Evolutionary conservation across 495 filamentous ascomycete species (phyloP).

Genomic region (Gamarada debralockiae): DNA sequence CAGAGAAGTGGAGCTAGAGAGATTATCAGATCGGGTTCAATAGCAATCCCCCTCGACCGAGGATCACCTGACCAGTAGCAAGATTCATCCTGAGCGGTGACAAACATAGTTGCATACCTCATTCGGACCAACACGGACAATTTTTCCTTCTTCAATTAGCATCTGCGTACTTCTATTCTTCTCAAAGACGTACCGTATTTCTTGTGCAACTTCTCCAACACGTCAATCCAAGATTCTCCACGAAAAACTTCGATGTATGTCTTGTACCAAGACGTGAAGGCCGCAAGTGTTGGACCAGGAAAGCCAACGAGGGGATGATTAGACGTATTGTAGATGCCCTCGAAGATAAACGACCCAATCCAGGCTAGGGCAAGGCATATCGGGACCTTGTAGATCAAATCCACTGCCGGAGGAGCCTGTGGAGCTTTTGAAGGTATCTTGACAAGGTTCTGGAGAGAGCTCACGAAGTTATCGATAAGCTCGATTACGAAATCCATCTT

Average conservation of each 20-base stretch:
- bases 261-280: conserved; percentile 1
- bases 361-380: background rate
- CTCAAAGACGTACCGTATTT: conserved; percentile 5
- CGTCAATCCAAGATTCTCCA: conserved; percentile 1
- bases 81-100: background rate
- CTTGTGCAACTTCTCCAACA: conserved; percentile 2
- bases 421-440: background rate
- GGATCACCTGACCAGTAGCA: background rate
- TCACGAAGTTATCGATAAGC: background rate
- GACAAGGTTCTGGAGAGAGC: too few species aligned
- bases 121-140: conserved; percentile 5
- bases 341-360: background rate
- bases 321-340: background rate
- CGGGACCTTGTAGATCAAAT: background rate
- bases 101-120: background rate
- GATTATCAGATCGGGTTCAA: background rate
- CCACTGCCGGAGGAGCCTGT: too few species aligned
- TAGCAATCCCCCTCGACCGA: background rate
- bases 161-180: too few species aligned
- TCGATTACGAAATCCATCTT: background rate
- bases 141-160: conserved; percentile 1
- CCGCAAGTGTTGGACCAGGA: conserved; percentile 1
- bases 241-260: conserved; percentile 2
- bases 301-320: conserved; percentile 2
- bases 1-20: conserved; percentile 36